Evolutionary conservation across 768 basidiomycete genomes (phyloP), one percentile per base, ranked within the genome.

Genomic region (Kwoniella shandongensis): DNA sequence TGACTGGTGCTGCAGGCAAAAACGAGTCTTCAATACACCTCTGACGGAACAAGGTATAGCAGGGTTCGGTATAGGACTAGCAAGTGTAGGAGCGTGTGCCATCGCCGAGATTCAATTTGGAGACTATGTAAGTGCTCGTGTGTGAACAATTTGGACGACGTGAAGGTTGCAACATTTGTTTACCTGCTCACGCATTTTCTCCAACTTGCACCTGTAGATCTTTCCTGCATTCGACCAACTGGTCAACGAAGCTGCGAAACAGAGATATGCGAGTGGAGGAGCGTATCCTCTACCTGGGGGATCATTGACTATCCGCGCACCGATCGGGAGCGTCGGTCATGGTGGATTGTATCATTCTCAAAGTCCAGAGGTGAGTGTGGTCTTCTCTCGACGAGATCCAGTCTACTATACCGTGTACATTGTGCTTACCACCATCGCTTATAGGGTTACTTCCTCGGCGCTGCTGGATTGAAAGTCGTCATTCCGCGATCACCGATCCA

Each of bases 201-300:
- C 8, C n/a, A 27, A 18, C n/a, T n/a, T n/a, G n/a, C n/a, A 3
- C 36, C 7, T 10, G 2, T 38, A 94, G 73, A 93, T 94, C 59
- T 93, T 81, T 71, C 92, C 92, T 11, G 92, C 92, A 0, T 97
- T 97, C 70, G 92, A 96, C 71, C 91, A 93, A 81, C 81, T 96
- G 20, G 91, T 96, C 38, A 96, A 94, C 63, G 92, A 97, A 79
- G 92, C 91, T 1, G 91, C 93, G 35, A 97, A 97, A 77, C 85
- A 87, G 62, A 82, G 91, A 32, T 97, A 91, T 72, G 88, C 91
- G 26, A 90, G 90, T 22, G 91, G 89, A 29, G 89, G 90, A 0
- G 72, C 40, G 42, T 71, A 51, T 63, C 78, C 54, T 61, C 76
- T 36, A 42, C 70, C 56, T 48, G 77, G 70, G 7, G 63, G 91